Percentiles rank a stretch among this genome's conserved stretches.
These are phyloP conservation scores for Curvularia sp. DNA, from an alignment of 2,329 filamentous ascomycete species.

Conservation along the genomic window DNA sequence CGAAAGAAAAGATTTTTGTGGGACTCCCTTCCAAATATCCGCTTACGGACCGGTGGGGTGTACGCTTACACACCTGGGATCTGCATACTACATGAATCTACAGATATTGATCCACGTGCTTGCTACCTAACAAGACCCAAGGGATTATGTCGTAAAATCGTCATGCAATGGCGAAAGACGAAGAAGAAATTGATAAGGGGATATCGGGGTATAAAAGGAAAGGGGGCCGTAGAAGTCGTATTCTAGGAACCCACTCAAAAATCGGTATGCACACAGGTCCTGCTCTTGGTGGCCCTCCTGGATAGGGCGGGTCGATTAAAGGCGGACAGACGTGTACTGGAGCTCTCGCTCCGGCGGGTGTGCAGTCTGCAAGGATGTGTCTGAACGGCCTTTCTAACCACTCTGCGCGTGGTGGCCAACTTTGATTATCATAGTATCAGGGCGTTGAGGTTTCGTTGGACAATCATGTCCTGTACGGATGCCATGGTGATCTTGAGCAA, in stretches of 20 bases:
- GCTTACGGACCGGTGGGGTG: constrained; percentile 13
- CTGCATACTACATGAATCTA: constrained; percentile 16
- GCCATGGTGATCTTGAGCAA: constrained; percentile 65
- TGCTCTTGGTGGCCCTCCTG: constrained; percentile 4
- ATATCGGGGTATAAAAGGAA: constrained; percentile 43
- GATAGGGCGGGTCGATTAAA: constrained; percentile 8
- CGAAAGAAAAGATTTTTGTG: constrained; percentile 12
- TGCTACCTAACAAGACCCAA: constrained; percentile 9
- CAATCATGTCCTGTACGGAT: constrained; percentile 62
- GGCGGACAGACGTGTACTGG: constrained; percentile 4
- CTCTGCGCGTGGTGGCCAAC: constrained; percentile 1
- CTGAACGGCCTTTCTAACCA: neutral
- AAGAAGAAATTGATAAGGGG: constrained; percentile 27
- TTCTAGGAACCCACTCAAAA: constrained; percentile 13
- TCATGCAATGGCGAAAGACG: constrained; percentile 25
- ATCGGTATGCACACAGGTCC: constrained; percentile 7
- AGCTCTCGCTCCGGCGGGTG: constrained; percentile 3
- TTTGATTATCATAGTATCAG: constrained; percentile 52
- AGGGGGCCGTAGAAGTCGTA: constrained; percentile 23
- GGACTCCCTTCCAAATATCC: constrained; percentile 14
- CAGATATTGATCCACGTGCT: constrained; percentile 18
- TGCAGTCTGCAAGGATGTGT: neutral
- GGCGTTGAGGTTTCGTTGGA: constrained; percentile 60
- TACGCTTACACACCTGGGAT: constrained; percentile 2
- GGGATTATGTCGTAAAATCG: constrained; percentile 34